phyloP scores from a whole-genome alignment of 805 yeast species.

The Pichia cabralensis region DNA sequence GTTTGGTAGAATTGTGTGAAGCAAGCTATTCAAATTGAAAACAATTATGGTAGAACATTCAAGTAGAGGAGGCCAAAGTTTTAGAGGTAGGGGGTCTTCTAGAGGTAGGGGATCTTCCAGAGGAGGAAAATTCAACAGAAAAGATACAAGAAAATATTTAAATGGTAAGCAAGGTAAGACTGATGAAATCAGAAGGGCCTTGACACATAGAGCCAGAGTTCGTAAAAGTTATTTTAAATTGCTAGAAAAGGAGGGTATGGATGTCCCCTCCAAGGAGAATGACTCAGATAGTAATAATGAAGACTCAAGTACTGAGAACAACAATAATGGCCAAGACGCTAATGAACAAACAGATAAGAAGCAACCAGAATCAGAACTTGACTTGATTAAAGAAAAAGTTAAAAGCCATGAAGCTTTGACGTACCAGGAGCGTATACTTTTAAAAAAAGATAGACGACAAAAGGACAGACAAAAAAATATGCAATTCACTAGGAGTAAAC shows the following conservation, averaged over 20 bases:
- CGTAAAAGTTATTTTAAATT: slow-evolving; percentile 75
- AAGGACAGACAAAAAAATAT: slow-evolving; percentile 32
- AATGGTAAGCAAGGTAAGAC: slow-evolving; percentile 24
- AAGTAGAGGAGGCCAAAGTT: background rate
- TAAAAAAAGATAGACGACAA: slow-evolving; percentile 37
- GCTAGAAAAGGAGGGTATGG: slow-evolving; percentile 59
- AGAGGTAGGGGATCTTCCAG: background rate
- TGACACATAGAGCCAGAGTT: slow-evolving; percentile 71
- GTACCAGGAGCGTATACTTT: slow-evolving; percentile 35
- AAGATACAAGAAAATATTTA: slow-evolving; percentile 11
- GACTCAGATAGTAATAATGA: slow-evolving; percentile 12
- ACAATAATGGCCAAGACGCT: slow-evolving; percentile 7
- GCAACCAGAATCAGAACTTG: slow-evolving; percentile 16
- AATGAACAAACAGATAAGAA: slow-evolving; percentile 10
- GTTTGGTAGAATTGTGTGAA: too few species aligned
- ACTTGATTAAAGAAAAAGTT: slow-evolving; percentile 26
- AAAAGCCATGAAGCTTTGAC: slow-evolving; percentile 16
- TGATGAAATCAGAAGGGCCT: slow-evolving; percentile 66
- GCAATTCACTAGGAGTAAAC: slow-evolving; percentile 26
- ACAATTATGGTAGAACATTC: too few species aligned
- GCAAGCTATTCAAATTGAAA: too few species aligned
- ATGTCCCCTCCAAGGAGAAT: slow-evolving; percentile 31
- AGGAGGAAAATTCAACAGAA: too few species aligned
- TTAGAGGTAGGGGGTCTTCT: background rate
- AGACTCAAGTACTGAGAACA: background rate